Conservation (phyloP, 1,139 yeast species). For the Suhomyces maxii region DNA sequence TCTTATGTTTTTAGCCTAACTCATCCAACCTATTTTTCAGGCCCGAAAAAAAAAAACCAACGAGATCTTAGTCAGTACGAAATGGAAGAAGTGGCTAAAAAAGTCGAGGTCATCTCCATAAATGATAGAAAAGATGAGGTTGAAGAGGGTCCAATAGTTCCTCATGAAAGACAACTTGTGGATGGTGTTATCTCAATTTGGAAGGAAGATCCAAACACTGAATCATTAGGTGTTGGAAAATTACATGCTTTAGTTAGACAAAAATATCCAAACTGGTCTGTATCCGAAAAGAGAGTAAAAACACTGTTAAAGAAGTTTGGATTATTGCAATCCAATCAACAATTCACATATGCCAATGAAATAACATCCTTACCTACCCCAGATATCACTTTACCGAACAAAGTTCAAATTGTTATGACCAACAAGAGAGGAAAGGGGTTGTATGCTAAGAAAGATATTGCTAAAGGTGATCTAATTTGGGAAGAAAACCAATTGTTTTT, state of each 20-base stretch:
- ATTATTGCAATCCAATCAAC: conserved; percentile 40
- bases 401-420: conserved; percentile 44
- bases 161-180: conserved; percentile 65
- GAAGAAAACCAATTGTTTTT: conserved; percentile 62
- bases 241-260: conserved; percentile 52
- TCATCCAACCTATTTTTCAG: background rate
- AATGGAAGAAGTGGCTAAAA: conserved; percentile 12
- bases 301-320: conserved; percentile 56
- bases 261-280: conserved; percentile 59
- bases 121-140: conserved; percentile 28
- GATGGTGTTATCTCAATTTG: conserved; percentile 63
- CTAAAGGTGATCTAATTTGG: conserved; percentile 58
- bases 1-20: background rate
- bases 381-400: conserved; percentile 47
- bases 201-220: conserved; percentile 67
- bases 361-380: conserved; percentile 58
- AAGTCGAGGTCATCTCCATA: conserved; percentile 33
- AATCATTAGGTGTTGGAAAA: conserved; percentile 55
- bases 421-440: conserved; percentile 51
- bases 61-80: too few species aligned
- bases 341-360: conserved; percentile 50
- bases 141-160: conserved; percentile 40
- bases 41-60: background rate
- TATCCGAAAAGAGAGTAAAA: conserved; percentile 60
- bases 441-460: conserved; percentile 44